phyloP scores from a whole-genome alignment of 1,139 yeast genomes.

The Debaryomyces coudertii region DNA sequence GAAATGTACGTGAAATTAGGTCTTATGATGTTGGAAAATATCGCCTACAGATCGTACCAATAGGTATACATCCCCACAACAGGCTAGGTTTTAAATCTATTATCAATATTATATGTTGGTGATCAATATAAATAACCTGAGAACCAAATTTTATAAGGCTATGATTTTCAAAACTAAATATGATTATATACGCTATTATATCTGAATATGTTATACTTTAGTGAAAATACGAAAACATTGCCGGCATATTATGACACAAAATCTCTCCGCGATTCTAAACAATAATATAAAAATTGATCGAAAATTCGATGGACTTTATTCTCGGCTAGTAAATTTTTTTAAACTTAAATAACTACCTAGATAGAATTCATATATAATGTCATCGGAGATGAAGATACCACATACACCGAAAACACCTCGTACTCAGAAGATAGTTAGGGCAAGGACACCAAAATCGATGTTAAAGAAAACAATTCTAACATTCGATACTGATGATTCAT shows the following conservation, averaged over 20 bases:
- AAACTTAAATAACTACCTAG: neutral
- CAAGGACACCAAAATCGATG: constrained; percentile 17
- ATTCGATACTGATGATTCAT: constrained; percentile 34
- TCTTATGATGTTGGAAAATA: too few relatives aligned
- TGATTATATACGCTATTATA: neutral
- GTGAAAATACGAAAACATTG: neutral
- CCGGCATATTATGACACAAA: neutral
- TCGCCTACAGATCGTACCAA: too few relatives aligned
- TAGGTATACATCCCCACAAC: neutral
- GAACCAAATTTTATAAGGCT: neutral
- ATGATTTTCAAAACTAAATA: neutral
- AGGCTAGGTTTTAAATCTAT: neutral
- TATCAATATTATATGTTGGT: neutral
- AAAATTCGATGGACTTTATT: neutral
- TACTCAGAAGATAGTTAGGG: constrained; percentile 2
- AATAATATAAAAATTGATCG: neutral
- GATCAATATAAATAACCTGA: neutral
- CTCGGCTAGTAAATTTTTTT: neutral
- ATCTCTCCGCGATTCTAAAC: neutral
- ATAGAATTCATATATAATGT: neutral
- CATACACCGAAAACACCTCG: constrained; percentile 17
- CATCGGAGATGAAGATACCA: constrained; percentile 5
- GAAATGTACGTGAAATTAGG: too few relatives aligned
- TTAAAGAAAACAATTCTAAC: constrained; percentile 27
- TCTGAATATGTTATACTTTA: neutral